Evolutionary conservation across 2,329 filamentous ascomycete genomes (phyloP), one percentile per base, ranked within the genome.

Genomic region (Aurifilum marmelostoma): DNA sequence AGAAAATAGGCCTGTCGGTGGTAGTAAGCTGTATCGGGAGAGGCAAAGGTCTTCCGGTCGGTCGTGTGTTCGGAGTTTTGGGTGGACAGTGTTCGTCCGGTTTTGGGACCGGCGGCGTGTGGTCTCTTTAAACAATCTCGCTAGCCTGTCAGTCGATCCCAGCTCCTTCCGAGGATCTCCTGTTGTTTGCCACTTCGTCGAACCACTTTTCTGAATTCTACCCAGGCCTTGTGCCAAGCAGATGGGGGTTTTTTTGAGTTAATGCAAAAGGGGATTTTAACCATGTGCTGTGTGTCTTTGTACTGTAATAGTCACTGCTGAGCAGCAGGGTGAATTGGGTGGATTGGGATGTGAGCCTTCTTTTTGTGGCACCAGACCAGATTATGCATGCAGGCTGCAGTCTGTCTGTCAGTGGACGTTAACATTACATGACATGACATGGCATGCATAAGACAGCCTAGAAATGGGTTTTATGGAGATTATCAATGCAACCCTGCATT

Each of bases 101-200:
- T 52, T 47, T n/a, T 24, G 58, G 43, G 41, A 41, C 66, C 58
- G 66, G 56, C 66, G 69, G 63, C 63, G 39, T 65, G 66, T 34
- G 52, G 29, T 32, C 29, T 71, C 34, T 69, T 69, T 69, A 41
- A 65, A 54, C 69, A 69, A 71, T 69, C 50, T 71, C 67, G 63
- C 69, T 66, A 60, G 54, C 50, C 63, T 71, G 63, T 66, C 65
- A 66, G 69, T 62, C 63, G 47, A 67, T 65, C 64, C 39, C 64
- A 67, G 69, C 66, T 29, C 59, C 67, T 71, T 65, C 69, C 69
- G 69, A 66, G 27, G 54, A 65, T 71, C 69, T 68, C 64, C 67
- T 71, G 69, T 71, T 71, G 64, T 69, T 69, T 69, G 69, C 69
- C 69, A 71, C 69, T 37, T n/a, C 58, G 58, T 71, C 69, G 69